Evolutionary conservation across 345 rosid genomes (phyloP).

Genomic region (Eucalyptus cloeziana): DNA sequence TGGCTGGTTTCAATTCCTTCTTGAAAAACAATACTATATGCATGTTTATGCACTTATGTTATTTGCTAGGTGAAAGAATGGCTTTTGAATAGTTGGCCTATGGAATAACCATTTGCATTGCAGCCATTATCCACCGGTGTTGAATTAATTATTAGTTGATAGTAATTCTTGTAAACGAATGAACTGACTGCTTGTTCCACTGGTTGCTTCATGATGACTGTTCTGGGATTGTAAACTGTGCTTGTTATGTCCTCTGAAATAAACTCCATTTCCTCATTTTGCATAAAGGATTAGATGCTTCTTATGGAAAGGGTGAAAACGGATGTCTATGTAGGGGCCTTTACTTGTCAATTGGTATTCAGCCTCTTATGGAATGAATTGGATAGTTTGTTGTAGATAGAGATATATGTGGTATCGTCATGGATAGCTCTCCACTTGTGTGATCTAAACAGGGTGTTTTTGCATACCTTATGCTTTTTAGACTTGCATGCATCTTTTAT

Average conservation of each 20-base stretch:
- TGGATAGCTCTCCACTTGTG: not conserved
- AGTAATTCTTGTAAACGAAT: not conserved
- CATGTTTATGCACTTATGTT: not conserved
- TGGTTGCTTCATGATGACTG: not conserved
- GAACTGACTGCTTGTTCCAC: not conserved
- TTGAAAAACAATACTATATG: not conserved
- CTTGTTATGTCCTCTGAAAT: not conserved
- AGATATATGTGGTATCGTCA: not conserved
- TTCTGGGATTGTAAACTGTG: not conserved
- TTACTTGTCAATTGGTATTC: not conserved
- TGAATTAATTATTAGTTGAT: not conserved
- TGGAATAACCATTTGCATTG: not conserved
- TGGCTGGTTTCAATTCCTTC: not conserved
- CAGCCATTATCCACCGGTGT: not conserved
- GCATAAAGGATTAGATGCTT: not conserved
- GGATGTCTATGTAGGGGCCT: not conserved
- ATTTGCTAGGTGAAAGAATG: not conserved
- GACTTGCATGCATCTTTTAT: not conserved
- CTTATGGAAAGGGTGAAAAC: not conserved
- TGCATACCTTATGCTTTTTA: not conserved
- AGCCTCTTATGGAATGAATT: not conserved
- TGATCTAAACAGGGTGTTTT: not conserved
- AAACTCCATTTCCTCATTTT: not conserved
- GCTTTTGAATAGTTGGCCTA: not conserved
- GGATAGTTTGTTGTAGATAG: not conserved